phyloP scores from a whole-genome alignment of 169 alveolate species.

The Babesia microti region DNA sequence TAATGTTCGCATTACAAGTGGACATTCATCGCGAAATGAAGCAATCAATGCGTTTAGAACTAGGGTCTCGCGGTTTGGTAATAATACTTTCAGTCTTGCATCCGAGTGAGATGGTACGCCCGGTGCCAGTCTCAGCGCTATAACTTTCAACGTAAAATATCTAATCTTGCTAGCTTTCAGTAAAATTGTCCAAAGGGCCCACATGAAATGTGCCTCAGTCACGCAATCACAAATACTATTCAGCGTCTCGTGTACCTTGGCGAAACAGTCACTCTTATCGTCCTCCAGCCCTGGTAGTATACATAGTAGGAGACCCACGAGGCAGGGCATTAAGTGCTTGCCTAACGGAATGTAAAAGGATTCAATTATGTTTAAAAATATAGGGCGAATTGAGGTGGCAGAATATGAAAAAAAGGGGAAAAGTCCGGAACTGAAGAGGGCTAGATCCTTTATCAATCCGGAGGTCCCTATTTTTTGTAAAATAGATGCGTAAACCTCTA shows the following conservation, averaged over 20 bases:
- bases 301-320: conserved; percentile 66
- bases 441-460: conserved; percentile 72
- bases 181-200: conserved; percentile 65
- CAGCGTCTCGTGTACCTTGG: conserved; percentile 42
- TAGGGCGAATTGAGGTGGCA: conserved; percentile 72
- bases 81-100: conserved; percentile 49
- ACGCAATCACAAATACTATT: conserved; percentile 59
- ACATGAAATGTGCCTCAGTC: conserved; percentile 64
- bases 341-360: conserved; percentile 72
- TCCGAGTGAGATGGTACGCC: conserved; percentile 41
- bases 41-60: conserved; percentile 63
- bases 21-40: conserved; percentile 58
- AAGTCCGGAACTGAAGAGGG: conserved; percentile 78
- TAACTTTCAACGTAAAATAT: conserved; percentile 59
- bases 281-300: conserved; percentile 73
- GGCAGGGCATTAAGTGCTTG: conserved; percentile 58
- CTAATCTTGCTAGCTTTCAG: conserved; percentile 62
- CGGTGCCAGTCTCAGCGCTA: conserved; percentile 59
- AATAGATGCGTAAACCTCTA: conserved; percentile 76
- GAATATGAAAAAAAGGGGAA: conserved; percentile 80
- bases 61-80: conserved; percentile 58
- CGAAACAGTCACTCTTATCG: conserved; percentile 58
- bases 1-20: conserved; percentile 57
- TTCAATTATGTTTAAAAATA: conserved; percentile 69
- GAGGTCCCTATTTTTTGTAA: conserved; percentile 67